phyloP scores from a whole-genome alignment of 805 yeast species.

The Hanseniaspora lachancei region DNA sequence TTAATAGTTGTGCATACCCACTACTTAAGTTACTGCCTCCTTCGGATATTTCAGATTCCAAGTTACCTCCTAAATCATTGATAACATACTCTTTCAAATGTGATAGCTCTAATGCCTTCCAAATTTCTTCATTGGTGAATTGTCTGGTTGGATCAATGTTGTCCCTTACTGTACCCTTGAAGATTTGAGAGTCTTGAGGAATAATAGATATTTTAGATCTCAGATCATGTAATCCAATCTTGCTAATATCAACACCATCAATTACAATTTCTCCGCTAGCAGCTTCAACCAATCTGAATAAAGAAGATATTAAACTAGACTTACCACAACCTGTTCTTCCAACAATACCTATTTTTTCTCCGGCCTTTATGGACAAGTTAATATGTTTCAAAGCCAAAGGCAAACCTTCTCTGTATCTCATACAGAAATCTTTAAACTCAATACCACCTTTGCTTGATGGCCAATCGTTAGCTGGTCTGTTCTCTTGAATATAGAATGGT shows the following conservation, averaged over 20 bases:
- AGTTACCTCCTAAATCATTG: slow-evolving; percentile 41
- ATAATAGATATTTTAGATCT: slow-evolving; percentile 69
- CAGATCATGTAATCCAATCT: slow-evolving; percentile 63
- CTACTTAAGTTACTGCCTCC: slow-evolving; percentile 62
- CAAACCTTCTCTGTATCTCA: slow-evolving; percentile 70
- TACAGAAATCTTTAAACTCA: slow-evolving; percentile 57
- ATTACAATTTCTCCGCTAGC: slow-evolving; percentile 56
- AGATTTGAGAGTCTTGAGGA: slow-evolving; percentile 89
- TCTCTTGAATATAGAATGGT: slow-evolving; percentile 47
- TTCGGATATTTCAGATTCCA: slow-evolving; percentile 45
- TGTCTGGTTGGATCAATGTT: slow-evolving; percentile 71
- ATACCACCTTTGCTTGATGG: slow-evolving; percentile 73
- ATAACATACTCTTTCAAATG: slow-evolving; percentile 59
- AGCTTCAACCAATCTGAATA: slow-evolving; percentile 74
- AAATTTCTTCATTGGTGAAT: slow-evolving; percentile 63
- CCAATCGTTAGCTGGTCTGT: slow-evolving; percentile 44
- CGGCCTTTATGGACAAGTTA: slow-evolving; percentile 47
- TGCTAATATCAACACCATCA: slow-evolving; percentile 53
- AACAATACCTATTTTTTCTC: slow-evolving; percentile 86
- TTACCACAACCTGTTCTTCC: slow-evolving; percentile 98
- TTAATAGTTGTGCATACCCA: slow-evolving; percentile 70
- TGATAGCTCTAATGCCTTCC: slow-evolving; percentile 67
- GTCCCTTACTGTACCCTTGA: slow-evolving; percentile 73
- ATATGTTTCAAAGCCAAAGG: slow-evolving; percentile 67
- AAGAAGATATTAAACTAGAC: slow-evolving; percentile 68